Evolutionary conservation across 2,329 filamentous ascomycete genomes (phyloP), one percentile per base, ranked within the genome.

Genomic region (Fusarium albosuccineum): DNA sequence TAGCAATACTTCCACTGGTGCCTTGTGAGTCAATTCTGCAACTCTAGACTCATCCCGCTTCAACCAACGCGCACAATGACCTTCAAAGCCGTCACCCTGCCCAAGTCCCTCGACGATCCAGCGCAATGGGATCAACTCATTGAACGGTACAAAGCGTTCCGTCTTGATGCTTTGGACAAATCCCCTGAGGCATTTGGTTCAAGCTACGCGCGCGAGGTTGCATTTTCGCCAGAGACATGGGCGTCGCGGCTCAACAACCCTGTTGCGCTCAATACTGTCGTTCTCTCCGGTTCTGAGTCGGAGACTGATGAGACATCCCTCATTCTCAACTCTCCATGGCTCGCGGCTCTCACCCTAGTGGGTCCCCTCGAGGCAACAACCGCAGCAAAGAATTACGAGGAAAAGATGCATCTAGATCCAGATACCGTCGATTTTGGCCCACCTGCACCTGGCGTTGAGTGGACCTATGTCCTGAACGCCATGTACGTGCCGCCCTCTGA

Each of bases 171-270:
- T 2, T 30, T 70, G 0, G 11, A 66, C 6, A 22, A 49, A 1
- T 70, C 67, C 1, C 64, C 67, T 0, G 45, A 70, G 9, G 36
- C 58, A 1, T 70, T 70, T 16, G 17, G 59, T 5, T 70, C 67
- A 16, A 62, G 41, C 4, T 61, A 64, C 5, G 41, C 59, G 5
- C 36, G 29, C 1, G 67, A 70, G 42, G 29, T 30, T 0, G 9
- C 45, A 0, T 60, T 66, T 6, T 33, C 67, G 0, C 37, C 11
- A 1, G 30, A 64, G 0, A 37, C 0, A 5, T 70, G 68, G 67
- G 44, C 37, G 10, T 50, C 54, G 0, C 56, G 64, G 9, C 3
- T 70, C 1, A 52, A 41, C 13, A 66, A 66, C 7, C 54, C 54
- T 1, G 13, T 42, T 0, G 64, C 62, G 3, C 40, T 58, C 0